These are phyloP conservation scores for Dactylellina sp. DNA, from an alignment of 2,329 filamentous ascomycete species.

Conservation along the genomic window DNA sequence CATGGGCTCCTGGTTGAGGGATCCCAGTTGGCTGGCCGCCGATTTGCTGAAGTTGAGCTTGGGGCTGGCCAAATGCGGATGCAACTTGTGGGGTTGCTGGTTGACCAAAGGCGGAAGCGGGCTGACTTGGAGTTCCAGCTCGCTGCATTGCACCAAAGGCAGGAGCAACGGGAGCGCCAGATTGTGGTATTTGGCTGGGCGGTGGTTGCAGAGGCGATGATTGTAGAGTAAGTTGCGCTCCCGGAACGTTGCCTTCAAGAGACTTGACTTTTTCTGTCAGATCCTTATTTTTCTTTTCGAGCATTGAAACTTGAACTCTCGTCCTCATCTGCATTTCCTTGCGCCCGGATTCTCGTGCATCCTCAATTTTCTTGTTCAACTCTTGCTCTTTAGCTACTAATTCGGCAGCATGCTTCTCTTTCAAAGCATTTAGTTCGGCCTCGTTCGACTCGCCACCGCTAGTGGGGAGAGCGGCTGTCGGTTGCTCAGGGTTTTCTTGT, in stretches of 20 bases:
- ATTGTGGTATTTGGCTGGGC: constrained; percentile 28
- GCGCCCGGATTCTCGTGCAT: constrained; percentile 59
- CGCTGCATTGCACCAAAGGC: constrained; percentile 44
- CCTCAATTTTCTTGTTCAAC: constrained; percentile 57
- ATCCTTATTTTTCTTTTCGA: constrained; percentile 61
- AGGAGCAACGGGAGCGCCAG: constrained; percentile 47
- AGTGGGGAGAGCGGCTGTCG: constrained; percentile 59
- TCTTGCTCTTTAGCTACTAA: constrained; percentile 41
- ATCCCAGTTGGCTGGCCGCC: constrained; percentile 23
- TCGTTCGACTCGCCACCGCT: constrained; percentile 51
- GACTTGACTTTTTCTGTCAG: constrained; percentile 59
- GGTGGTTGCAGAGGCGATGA: constrained; percentile 37
- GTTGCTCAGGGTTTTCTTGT: constrained; percentile 68
- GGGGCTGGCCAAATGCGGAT: constrained; percentile 51
- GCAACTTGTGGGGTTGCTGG: constrained; percentile 46
- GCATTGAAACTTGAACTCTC: constrained; percentile 61
- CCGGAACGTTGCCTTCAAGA: constrained; percentile 47
- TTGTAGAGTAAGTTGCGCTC: constrained; percentile 46
- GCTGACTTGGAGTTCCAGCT: constrained; percentile 48
- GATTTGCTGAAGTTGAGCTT: constrained; percentile 36
- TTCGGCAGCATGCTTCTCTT: constrained; percentile 50
- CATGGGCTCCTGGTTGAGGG: constrained; percentile 31
- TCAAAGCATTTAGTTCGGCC: constrained; percentile 57
- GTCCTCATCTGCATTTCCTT: constrained; percentile 60
- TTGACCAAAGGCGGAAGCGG: constrained; percentile 38